phyloP scores from a whole-genome alignment of 495 filamentous ascomycete species.

The Penicillium chermesinum region DNA sequence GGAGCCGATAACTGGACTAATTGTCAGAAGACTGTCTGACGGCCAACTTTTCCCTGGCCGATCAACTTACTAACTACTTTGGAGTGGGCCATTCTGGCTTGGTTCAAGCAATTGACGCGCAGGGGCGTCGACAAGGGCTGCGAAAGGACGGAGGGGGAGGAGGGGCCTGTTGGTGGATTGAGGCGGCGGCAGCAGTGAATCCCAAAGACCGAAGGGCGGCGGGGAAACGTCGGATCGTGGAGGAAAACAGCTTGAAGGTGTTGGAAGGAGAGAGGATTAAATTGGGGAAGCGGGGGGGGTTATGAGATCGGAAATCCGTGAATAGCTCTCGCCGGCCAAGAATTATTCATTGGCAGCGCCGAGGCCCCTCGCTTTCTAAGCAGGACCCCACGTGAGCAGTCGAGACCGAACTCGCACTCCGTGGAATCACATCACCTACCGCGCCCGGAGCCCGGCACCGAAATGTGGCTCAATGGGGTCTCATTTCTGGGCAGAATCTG shows the following conservation, averaged over 20 bases:
- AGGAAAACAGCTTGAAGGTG: constrained; percentile 80
- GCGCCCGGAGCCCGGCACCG: too few species aligned
- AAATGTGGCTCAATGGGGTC: neutral
- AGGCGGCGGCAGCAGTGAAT: constrained; percentile 60
- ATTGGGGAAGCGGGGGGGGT: constrained; percentile 13
- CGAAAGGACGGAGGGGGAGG: constrained; percentile 34
- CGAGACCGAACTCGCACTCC: constrained; percentile 21
- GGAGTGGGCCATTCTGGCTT: constrained; percentile 64
- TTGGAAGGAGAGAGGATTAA: constrained; percentile 8
- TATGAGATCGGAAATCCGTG: constrained; percentile 18
- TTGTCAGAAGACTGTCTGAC: neutral
- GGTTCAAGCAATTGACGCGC: constrained; percentile 34
- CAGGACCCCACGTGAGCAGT: constrained; percentile 20
- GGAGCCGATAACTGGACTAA: constrained; percentile 66
- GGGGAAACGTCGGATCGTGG: constrained; percentile 59
- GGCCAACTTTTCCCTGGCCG: neutral
- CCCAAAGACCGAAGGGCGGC: constrained; percentile 57
- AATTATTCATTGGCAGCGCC: constrained; percentile 25
- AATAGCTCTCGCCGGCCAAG: constrained; percentile 8
- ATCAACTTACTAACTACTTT: constrained; percentile 67
- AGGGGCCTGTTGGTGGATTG: constrained; percentile 53
- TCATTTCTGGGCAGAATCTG: neutral
- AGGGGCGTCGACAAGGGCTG: constrained; percentile 36
- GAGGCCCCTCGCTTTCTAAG: constrained; percentile 29
- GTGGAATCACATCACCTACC: neutral